A percentile compares a stretch with the other conserved stretches of the same genome.
These are phyloP conservation scores for Alternaria atra DNA, from an alignment of 2,329 filamentous ascomycete genomes.

Conservation along the genomic window DNA sequence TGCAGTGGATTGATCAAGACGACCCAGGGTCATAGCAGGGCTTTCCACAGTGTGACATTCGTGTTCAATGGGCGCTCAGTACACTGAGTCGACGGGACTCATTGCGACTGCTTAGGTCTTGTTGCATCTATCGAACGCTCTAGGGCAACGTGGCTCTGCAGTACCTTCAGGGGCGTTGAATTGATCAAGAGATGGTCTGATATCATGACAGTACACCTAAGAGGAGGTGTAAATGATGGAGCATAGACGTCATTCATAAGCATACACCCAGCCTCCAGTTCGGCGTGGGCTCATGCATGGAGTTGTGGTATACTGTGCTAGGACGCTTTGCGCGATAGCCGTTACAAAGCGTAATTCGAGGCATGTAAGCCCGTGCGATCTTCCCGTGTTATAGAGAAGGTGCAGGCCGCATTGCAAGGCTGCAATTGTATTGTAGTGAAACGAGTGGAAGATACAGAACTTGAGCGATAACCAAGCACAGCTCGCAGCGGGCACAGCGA, in stretches of 20 bases:
- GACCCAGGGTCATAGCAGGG: not conserved
- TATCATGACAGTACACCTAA: not conserved
- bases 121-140: not conserved
- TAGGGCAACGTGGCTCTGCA: conserved; percentile 6
- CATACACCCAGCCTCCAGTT: not conserved
- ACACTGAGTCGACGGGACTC: not conserved
- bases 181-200: not conserved
- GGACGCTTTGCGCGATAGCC: not conserved
- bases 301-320: not conserved
- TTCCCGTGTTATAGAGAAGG: not conserved
- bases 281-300: conserved; percentile 3
- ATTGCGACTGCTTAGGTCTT: not conserved
- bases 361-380: not conserved
- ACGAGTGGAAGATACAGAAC: conserved; percentile 9
- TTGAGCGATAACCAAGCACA: conserved; percentile 1
- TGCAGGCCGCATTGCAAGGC: not conserved
- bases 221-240: not conserved
- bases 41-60: not conserved
- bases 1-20: not conserved
- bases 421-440: conserved; percentile 10
- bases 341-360: conserved; percentile 1
- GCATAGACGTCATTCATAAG: not conserved
- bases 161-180: not conserved
- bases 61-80: conserved; percentile 1
- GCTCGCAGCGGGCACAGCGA: not conserved